Evolutionary conservation across 768 basidiomycete genomes (phyloP).

Genomic region (Rhodocollybia butyracea): DNA sequence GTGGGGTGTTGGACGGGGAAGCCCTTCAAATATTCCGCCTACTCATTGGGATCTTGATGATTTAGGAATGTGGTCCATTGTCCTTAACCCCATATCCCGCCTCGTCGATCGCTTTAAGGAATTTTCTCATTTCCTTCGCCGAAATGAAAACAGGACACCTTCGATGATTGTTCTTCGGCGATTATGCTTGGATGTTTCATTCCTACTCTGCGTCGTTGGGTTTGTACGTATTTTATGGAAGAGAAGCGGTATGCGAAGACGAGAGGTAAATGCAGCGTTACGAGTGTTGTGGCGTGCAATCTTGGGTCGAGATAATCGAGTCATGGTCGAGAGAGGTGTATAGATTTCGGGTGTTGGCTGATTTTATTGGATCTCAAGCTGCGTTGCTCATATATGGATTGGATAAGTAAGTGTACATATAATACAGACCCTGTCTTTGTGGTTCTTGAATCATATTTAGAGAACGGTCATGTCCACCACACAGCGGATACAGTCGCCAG

Average conservation of each 20-base stretch:
- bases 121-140: conserved; percentile 55
- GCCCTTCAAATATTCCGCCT: conserved; percentile 32
- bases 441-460: conserved; percentile 13
- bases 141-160: conserved; percentile 60
- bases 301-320: conserved; percentile 48
- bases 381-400: not conserved
- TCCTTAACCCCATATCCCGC: conserved; percentile 62
- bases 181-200: conserved; percentile 75
- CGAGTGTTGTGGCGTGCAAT: conserved; percentile 68
- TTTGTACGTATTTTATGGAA: conserved; percentile 59
- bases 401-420: not conserved
- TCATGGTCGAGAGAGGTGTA: conserved; percentile 42
- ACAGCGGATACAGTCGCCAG: conserved; percentile 89
- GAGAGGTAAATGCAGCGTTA: conserved; percentile 66
- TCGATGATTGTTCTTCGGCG: conserved; percentile 66
- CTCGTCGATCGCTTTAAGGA: conserved; percentile 46
- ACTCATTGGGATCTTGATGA: conserved; percentile 72
- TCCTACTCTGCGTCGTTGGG: conserved; percentile 64
- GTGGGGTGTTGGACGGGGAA: conserved; percentile 37
- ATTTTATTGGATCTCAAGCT: not conserved
- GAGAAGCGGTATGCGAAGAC: conserved; percentile 63
- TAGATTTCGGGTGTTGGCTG: not conserved
- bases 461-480: conserved; percentile 78
- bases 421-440: conserved; percentile 2
- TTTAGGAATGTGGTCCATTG: conserved; percentile 78